Base-by-base conservation (phyloP, 805 yeast species). In the Spathaspora sp. region DNA sequence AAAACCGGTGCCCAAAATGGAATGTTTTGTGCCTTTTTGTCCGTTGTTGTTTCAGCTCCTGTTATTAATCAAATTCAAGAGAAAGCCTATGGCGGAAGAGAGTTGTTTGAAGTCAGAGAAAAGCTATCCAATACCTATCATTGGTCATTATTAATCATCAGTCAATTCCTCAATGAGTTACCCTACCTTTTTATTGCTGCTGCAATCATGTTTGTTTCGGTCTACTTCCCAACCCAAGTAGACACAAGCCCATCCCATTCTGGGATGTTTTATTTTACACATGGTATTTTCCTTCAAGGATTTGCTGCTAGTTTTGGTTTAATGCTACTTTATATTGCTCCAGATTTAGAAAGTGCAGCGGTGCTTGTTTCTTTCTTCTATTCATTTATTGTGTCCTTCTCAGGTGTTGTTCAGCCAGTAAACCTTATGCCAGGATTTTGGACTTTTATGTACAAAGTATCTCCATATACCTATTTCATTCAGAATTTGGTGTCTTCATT, bases 381-480 rank as follows among this genome's bases (percentile, higher is more conserved):
- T 64, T 71, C 85, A 35, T 78, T 86, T 63, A 66, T 80, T 59
- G 75, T 86, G 51, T 71, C 84, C 19, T 87, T 87, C 71, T 77
- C 87, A 65, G 90, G 92, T 71, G 85, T 86, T 51, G 72, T 84
- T 53, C 89, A 84, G 60, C 81, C 83, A 16, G 69, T 69, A 6
- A 42, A 54, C 2, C 68, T 75, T 49, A 78, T 87, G 84, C 94
- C 96, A 11, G 83, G 88, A 1, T 89, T 89, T 73, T 89, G 96
- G 96, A 82, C 80, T 46, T 89, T 86, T 65, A 86, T 89, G 91
- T 85, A 87, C 79, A 79, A 86, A 57, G 76, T 75, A 18, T 84
- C 89, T 23, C 96, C 87, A 9, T 78, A 79, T 67, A 86, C 93
- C 1, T 89, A 89, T 62, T 80, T 85, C 64, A 72, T 88, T 52